Evolutionary conservation across 2,329 filamentous ascomycete genomes (phyloP).

Genomic region (Alternaria solani): DNA sequence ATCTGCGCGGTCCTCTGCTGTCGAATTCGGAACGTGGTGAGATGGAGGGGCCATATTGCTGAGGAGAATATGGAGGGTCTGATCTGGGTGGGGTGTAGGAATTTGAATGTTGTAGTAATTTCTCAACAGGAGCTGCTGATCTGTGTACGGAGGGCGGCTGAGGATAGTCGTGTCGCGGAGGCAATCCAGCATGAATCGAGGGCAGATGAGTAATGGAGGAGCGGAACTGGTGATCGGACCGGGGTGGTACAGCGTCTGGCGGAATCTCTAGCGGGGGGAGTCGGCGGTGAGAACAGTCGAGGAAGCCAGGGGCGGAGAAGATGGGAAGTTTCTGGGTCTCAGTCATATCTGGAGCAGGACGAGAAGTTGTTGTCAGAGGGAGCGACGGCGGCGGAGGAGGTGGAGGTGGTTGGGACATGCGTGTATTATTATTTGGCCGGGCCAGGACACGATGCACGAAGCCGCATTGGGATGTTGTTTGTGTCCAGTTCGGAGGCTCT

Average conservation of each 20-base stretch:
- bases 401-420: conserved; percentile 54
- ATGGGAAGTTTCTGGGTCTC: conserved; percentile 55
- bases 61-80: conserved; percentile 52
- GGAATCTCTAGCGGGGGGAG: conserved; percentile 53
- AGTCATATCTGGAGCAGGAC: conserved; percentile 53
- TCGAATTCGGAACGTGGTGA: conserved; percentile 50
- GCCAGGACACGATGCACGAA: conserved; percentile 52
- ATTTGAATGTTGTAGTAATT: conserved; percentile 45
- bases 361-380: conserved; percentile 50
- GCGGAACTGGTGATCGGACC: conserved; percentile 50
- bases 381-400: conserved; percentile 51
- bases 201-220: conserved; percentile 50
- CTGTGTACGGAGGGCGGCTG: conserved; percentile 33
- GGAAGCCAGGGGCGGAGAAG: conserved; percentile 52
- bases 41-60: conserved; percentile 47
- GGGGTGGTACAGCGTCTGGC: conserved; percentile 48
- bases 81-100: conserved; percentile 52
- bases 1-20: conserved; percentile 35
- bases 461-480: conserved; percentile 51
- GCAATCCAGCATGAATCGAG: conserved; percentile 47
- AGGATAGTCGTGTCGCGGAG: conserved; percentile 40
- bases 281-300: conserved; percentile 51
- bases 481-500: conserved; percentile 47
- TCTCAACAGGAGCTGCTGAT: conserved; percentile 47
- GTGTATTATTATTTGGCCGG: conserved; percentile 54